These are phyloP conservation scores for Blastobotrys buckinghamii DNA, from an alignment of 1,139 yeast species.

Conservation along the genomic window DNA sequence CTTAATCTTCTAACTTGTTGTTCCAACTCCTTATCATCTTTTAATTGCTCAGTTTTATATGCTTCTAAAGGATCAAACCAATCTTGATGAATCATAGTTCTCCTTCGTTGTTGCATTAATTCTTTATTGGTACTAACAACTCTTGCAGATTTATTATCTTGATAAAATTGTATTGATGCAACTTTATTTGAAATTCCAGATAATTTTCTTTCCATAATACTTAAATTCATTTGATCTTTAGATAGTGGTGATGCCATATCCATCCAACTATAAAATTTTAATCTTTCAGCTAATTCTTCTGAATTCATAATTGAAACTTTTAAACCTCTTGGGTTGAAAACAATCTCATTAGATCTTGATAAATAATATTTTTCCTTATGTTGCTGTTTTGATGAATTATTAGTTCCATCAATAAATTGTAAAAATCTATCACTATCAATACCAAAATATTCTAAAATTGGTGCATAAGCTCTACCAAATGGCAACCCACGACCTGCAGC, in stretches of 20 bases:
- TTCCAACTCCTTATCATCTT: slow-evolving; percentile 29
- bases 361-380: not conserved
- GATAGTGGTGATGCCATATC: slow-evolving; percentile 5
- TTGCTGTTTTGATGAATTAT: not conserved
- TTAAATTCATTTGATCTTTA: not conserved
- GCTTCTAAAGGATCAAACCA: slow-evolving; percentile 11
- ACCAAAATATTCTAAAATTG: slow-evolving; percentile 4
- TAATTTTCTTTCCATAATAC: slow-evolving; percentile 6
- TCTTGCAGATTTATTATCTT: not conserved
- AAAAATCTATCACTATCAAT: slow-evolving; percentile 3
- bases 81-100: slow-evolving; percentile 10
- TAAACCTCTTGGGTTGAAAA: slow-evolving; percentile 10
- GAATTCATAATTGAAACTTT: slow-evolving; percentile 1
- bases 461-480: slow-evolving; percentile 9
- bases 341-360: slow-evolving; percentile 1
- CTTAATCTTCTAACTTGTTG: slow-evolving; percentile 1
- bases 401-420: slow-evolving; percentile 6
- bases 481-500: slow-evolving; percentile 8
- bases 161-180: slow-evolving; percentile 2
- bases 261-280: slow-evolving; percentile 6
- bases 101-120: slow-evolving; percentile 6
- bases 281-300: slow-evolving; percentile 4
- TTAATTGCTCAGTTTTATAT: slow-evolving; percentile 25
- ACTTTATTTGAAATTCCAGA: slow-evolving; percentile 2
- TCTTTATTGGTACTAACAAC: not conserved